Conservation (phyloP, 2,329 filamentous ascomycete genomes). For the Paecilomyces sp. region DNA sequence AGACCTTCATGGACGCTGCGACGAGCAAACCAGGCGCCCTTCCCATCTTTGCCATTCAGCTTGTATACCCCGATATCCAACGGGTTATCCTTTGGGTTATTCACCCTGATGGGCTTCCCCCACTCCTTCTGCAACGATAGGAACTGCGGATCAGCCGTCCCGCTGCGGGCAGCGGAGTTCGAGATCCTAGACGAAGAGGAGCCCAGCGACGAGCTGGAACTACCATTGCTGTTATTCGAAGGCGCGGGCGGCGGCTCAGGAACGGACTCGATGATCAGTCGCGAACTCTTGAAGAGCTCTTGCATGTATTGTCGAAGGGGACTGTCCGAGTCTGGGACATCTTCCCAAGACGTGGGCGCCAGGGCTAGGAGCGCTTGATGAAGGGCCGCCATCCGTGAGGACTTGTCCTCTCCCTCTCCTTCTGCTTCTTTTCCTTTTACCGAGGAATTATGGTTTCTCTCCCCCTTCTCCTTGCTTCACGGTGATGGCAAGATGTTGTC, state of each 20-base stretch:
- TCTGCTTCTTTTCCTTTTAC: not conserved
- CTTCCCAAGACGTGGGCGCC: slow-evolving; percentile 48
- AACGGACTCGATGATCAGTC: slow-evolving; percentile 69
- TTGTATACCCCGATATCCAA: slow-evolving; percentile 74
- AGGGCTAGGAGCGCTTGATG: slow-evolving; percentile 55
- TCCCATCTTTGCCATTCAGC: slow-evolving; percentile 67
- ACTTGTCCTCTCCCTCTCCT: not conserved
- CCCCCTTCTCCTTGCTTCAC: not conserved
- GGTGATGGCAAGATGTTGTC: not conserved
- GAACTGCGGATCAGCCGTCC: slow-evolving; percentile 46
- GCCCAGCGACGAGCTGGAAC: slow-evolving; percentile 15
- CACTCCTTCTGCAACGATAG: slow-evolving; percentile 68
- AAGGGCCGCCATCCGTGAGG: slow-evolving; percentile 44
- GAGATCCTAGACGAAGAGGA: slow-evolving; percentile 46
- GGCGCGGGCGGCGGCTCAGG: slow-evolving; percentile 47
- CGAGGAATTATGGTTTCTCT: not conserved
- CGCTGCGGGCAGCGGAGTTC: slow-evolving; percentile 44
- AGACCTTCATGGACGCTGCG: slow-evolving; percentile 74
- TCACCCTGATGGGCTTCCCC: slow-evolving; percentile 62
- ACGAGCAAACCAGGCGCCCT: slow-evolving; percentile 83
- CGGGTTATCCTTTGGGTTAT: slow-evolving; percentile 65
- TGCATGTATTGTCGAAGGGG: slow-evolving; percentile 49
- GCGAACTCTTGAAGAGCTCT: slow-evolving; percentile 58
- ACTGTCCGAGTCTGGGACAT: slow-evolving; percentile 37
- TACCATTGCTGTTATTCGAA: not conserved